Evolutionary conservation across 2,329 filamentous ascomycete genomes (phyloP).

Genomic region (Lecanicillium sp.): DNA sequence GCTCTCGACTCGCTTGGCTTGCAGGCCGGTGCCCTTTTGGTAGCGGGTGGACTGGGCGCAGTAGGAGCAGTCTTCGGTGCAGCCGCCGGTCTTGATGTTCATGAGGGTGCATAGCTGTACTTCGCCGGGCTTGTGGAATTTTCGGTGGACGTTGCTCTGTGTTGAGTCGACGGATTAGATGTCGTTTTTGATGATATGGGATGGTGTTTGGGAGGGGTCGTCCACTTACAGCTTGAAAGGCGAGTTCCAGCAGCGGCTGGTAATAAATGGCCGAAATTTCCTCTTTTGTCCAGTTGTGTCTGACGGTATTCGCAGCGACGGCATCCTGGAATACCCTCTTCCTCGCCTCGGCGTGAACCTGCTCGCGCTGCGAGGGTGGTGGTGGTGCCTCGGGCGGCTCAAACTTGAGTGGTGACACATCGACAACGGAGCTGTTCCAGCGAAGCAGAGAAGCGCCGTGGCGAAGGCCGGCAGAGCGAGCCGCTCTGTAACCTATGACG

Average conservation of each 20-base stretch:
- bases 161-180: constrained; percentile 7
- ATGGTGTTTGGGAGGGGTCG: not conserved
- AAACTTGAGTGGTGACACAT: constrained; percentile 7
- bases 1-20: constrained; percentile 69
- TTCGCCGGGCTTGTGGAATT: constrained; percentile 75
- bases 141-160: constrained; percentile 69
- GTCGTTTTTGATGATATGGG: not conserved
- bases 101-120: constrained; percentile 92
- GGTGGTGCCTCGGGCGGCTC: constrained; percentile 4
- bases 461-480: constrained; percentile 4
- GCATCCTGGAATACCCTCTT: constrained; percentile 38
- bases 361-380: not conserved
- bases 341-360: constrained; percentile 6
- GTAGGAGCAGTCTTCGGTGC: constrained; percentile 88
- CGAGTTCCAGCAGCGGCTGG: constrained; percentile 71
- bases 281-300: constrained; percentile 72
- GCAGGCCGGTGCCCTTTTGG: constrained; percentile 66
- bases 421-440: constrained; percentile 9
- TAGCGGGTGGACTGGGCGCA: constrained; percentile 84
- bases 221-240: constrained; percentile 59
- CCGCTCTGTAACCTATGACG: constrained; percentile 6
- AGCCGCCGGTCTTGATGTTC: constrained; percentile 95
- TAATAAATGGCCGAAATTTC: constrained; percentile 79
- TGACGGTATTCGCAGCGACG: constrained; percentile 50
- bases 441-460: constrained; percentile 7